Conservation (phyloP, 2,329 filamentous ascomycete species). For the Cyphellophora attinorum region DNA sequence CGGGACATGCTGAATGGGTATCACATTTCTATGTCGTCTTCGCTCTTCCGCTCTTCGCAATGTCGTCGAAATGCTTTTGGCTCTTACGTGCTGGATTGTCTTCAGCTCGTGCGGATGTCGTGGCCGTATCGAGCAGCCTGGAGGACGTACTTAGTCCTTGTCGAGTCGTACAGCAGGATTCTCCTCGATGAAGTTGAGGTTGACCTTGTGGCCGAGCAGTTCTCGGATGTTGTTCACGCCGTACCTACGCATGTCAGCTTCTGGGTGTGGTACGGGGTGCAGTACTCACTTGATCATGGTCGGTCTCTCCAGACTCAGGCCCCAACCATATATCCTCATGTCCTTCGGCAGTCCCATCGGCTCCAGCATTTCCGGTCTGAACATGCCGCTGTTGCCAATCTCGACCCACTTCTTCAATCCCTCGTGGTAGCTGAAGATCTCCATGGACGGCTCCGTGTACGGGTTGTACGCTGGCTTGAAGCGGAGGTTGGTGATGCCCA, state of each 20-base stretch:
- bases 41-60: too few species aligned
- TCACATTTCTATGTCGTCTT: too few species aligned
- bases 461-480: slow-evolving; percentile 98
- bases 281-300: slow-evolving; percentile 86
- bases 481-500: slow-evolving; percentile 76
- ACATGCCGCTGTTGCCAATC: slow-evolving; percentile 98
- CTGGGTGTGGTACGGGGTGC: background rate
- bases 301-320: slow-evolving; percentile 80
- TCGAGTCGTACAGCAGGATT: slow-evolving; percentile 87
- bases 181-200: slow-evolving; percentile 81
- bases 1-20: too few species aligned
- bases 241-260: slow-evolving; percentile 33
- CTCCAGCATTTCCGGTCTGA: slow-evolving; percentile 94
- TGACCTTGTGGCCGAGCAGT: slow-evolving; percentile 88
- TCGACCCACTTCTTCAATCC: slow-evolving; percentile 87
- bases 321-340: slow-evolving; percentile 90
- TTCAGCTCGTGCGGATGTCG: too few species aligned
- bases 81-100: too few species aligned
- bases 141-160: too few species aligned
- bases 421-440: slow-evolving; percentile 93
- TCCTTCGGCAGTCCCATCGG: slow-evolving; percentile 88
- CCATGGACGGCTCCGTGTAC: slow-evolving; percentile 93
- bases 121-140: too few species aligned
- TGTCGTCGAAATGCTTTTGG: too few species aligned
- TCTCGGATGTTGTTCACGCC: slow-evolving; percentile 84